phyloP scores from a whole-genome alignment of 2,329 filamentous ascomycete genomes.

The Colletotrichum liriopes region DNA sequence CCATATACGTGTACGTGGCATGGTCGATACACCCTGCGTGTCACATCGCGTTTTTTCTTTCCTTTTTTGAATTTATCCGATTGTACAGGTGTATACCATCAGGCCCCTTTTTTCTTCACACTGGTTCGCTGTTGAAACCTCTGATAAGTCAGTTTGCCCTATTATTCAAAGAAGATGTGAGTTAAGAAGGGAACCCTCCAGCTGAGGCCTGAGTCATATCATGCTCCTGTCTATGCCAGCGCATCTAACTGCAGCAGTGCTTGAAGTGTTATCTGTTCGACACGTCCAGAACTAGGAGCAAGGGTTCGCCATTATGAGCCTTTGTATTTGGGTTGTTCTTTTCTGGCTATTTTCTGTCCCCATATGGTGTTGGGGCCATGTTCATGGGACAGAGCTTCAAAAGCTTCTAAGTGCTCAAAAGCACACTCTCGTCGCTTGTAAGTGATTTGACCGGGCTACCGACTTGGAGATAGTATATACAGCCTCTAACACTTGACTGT shows the following conservation, averaged over 20 bases:
- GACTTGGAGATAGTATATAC: too few relatives aligned
- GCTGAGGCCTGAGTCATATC: neutral
- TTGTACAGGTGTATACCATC: too few relatives aligned
- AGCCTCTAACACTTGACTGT: neutral
- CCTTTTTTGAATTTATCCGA: neutral
- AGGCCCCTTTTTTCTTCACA: neutral
- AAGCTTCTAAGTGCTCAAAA: conserved; percentile 42
- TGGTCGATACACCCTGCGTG: neutral
- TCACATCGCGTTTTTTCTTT: neutral
- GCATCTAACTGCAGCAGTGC: neutral
- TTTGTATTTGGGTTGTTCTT: neutral
- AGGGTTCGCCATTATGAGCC: neutral
- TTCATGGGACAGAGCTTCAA: conserved; percentile 23
- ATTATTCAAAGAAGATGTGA: neutral
- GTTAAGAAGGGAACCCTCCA: neutral
- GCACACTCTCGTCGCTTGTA: conserved; percentile 52
- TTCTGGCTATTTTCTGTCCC: neutral
- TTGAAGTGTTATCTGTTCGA: neutral
- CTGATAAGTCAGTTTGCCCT: too few relatives aligned
- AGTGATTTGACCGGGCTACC: conserved; percentile 33
- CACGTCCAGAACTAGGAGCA: neutral
- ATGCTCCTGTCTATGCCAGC: neutral
- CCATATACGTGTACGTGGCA: neutral
- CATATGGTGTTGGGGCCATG: conserved; percentile 15
- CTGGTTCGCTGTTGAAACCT: neutral